Evolutionary conservation across 768 basidiomycete genomes (phyloP).

Genomic region (Rhodotorula sphaerocarpa): DNA sequence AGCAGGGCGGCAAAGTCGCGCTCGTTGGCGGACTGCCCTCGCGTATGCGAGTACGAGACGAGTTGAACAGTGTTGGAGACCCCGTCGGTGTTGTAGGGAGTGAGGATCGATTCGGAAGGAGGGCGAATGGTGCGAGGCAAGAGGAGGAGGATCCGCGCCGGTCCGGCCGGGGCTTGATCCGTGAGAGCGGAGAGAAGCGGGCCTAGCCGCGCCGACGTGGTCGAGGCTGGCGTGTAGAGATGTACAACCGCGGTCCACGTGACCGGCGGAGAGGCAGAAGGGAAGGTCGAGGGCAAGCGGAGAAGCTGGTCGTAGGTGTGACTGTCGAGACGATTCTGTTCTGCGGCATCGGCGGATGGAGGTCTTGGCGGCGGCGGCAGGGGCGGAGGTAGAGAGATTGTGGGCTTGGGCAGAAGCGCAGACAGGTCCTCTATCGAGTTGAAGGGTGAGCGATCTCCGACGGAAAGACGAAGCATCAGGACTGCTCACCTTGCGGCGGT

Average conservation of each 20-base stretch:
- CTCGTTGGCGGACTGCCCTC: no score
- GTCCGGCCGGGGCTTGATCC: slow-evolving; percentile 9
- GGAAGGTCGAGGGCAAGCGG: slow-evolving; percentile 21
- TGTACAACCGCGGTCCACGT: slow-evolving; percentile 12
- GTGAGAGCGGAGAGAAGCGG: slow-evolving; percentile 9
- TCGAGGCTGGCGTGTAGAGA: slow-evolving; percentile 1
- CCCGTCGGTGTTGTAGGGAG: background rate
- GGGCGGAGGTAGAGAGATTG: background rate
- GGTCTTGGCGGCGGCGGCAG: background rate
- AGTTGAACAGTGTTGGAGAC: no score
- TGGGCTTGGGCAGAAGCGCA: slow-evolving; percentile 15
- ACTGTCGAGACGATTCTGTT: no score
- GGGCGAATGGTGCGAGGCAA: background rate
- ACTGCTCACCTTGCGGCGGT: background rate
- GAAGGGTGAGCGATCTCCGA: no score
- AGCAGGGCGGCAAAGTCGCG: background rate
- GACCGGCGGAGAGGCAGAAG: background rate
- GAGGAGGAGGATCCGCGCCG: slow-evolving; percentile 16
- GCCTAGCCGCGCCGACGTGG: slow-evolving; percentile 3
- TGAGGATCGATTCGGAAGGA: background rate
- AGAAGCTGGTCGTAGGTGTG: slow-evolving; percentile 26
- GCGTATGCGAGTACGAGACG: background rate
- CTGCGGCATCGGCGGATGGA: no score
- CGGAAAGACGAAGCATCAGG: background rate
- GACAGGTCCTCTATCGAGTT: slow-evolving; percentile 10